A percentile compares a stretch with the other conserved stretches of the same genome.
Evolutionary conservation across 352 stramenopile species (phyloP).

Genomic region (Phytopythium litorale): DNA sequence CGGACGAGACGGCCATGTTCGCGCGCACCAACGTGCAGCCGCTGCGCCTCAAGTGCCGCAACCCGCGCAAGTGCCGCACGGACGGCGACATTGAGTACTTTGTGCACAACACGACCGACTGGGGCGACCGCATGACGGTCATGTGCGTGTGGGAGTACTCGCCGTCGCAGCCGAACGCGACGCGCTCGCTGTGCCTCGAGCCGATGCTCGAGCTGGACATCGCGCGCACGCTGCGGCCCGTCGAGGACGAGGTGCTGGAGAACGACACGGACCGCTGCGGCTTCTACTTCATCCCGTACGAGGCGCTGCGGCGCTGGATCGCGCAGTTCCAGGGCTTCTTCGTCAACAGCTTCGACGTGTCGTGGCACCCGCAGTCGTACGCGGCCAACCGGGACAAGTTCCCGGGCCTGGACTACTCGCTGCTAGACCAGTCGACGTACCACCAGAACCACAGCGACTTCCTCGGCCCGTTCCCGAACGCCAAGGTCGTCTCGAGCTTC

Average conservation of each 20-base stretch:
- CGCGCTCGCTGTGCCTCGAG: conserved; percentile 58
- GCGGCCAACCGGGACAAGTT: conserved; percentile 47
- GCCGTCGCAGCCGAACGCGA: conserved; percentile 25
- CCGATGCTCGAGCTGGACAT: conserved; percentile 75
- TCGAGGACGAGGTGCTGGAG: conserved; percentile 53
- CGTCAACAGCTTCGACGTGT: conserved; percentile 77
- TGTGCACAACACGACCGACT: conserved; percentile 76
- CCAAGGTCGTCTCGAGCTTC: conserved; percentile 53
- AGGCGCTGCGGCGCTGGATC: conserved; percentile 69
- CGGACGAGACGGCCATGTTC: conserved; percentile 62
- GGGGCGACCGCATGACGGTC: conserved; percentile 78
- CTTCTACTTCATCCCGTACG: conserved; percentile 85
- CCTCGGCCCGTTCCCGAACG: conserved; percentile 70
- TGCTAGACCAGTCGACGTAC: conserved; percentile 61
- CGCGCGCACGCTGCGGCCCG: conserved; percentile 44
- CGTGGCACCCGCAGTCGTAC: conserved; percentile 71
- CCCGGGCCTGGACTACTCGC: conserved; percentile 52
- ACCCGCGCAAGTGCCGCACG: conserved; percentile 45
- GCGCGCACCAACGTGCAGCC: conserved; percentile 71
- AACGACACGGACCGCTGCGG: conserved; percentile 76
- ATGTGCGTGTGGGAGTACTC: conserved; percentile 85
- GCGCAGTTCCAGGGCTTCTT: conserved; percentile 80
- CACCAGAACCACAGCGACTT: conserved; percentile 72
- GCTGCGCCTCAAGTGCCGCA: conserved; percentile 59
- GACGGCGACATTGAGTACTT: conserved; percentile 71